A percentile compares a stretch with the other conserved stretches of the same genome.
Conservation (phyloP, 495 filamentous ascomycete species). For the Penicillium crystallinum region DNA sequence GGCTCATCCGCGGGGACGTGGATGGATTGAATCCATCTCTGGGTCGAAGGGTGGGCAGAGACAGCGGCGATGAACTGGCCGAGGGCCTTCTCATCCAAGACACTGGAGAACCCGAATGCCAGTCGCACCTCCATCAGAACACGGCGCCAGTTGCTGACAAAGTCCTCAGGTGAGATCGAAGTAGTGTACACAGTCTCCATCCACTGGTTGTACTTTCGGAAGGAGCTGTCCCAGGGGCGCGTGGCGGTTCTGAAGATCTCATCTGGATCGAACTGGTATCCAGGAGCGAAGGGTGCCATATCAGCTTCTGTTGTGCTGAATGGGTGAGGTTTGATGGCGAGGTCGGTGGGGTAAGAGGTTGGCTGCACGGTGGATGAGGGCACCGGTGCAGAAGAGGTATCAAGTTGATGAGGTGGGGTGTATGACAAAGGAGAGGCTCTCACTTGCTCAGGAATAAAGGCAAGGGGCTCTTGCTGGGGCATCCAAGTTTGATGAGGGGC, state of each 20-base stretch:
- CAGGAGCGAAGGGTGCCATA: background rate
- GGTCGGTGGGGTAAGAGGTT: background rate
- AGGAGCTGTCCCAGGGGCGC: background rate
- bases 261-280: background rate
- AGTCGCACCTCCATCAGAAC: background rate
- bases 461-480: too few species aligned
- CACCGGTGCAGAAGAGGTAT: too few species aligned
- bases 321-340: background rate
- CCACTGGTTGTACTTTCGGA: background rate
- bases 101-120: background rate
- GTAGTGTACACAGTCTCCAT: background rate
- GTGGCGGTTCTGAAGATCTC: background rate
- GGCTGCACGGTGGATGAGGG: background rate
- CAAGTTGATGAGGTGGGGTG: too few species aligned
- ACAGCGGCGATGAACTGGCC: background rate
- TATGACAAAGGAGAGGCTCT: too few species aligned
- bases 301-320: background rate
- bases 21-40: background rate
- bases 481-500: too few species aligned
- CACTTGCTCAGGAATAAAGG: too few species aligned
- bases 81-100: background rate
- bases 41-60: background rate
- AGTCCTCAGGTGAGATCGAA: background rate
- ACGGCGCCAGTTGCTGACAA: background rate
- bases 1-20: background rate